These are phyloP conservation scores for Vinca minor DNA, from an alignment of 257 asterid genomes.

Conservation along the genomic window DNA sequence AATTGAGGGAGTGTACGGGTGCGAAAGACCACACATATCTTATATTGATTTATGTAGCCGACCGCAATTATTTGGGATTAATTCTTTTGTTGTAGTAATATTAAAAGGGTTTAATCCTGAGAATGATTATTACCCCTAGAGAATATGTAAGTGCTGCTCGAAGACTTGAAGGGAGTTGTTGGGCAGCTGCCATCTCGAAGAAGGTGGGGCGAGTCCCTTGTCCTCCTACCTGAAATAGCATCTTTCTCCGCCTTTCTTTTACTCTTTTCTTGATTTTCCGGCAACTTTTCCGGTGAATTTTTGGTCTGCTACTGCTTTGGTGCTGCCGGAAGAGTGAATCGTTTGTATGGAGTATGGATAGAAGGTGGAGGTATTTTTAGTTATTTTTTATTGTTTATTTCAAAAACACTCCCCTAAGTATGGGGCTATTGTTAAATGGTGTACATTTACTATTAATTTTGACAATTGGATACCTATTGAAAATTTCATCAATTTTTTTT, in stretches of 20 bases:
- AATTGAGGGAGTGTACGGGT: too few species aligned
- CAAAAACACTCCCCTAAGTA: too few species aligned
- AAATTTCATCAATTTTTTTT: too few species aligned
- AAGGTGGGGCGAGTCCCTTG: conserved; percentile 98
- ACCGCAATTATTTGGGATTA: too few species aligned
- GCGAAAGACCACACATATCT: too few species aligned
- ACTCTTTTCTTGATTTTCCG: conserved; percentile 1
- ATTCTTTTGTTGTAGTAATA: too few species aligned
- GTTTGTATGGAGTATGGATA: not conserved
- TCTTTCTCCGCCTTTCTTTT: conserved; percentile 22
- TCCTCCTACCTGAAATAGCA: conserved; percentile 99
- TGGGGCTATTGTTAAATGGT: too few species aligned
- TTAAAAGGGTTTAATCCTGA: not conserved
- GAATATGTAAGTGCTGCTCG: conserved; percentile 94
- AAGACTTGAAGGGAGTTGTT: conserved; percentile 96
- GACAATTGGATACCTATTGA: too few species aligned
- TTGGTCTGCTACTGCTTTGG: not conserved
- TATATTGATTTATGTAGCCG: too few species aligned
- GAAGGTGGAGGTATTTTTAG: not conserved
- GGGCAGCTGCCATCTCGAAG: conserved; percentile 99
- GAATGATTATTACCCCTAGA: conserved; percentile 84
- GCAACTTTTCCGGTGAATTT: not conserved
- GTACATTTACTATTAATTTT: too few species aligned
- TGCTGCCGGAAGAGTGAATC: not conserved
- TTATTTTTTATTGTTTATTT: too few species aligned